Evolutionary conservation across 495 filamentous ascomycete genomes (phyloP).

Genomic region (Daldinia grandis): DNA sequence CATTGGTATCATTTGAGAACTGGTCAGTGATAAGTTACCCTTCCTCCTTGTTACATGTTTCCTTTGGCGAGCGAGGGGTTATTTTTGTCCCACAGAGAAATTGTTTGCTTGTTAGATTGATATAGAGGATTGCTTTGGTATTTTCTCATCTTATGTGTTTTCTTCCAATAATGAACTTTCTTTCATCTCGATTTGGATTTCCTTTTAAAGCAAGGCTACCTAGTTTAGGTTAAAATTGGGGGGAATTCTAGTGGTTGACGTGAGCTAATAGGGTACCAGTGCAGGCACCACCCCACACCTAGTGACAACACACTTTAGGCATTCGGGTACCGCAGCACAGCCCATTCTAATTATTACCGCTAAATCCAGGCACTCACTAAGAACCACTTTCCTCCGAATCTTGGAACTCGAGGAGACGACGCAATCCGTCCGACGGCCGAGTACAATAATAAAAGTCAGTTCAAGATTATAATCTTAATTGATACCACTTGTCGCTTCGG

Average conservation of each 20-base stretch:
- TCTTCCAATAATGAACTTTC: conserved; percentile 11
- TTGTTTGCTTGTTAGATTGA: conserved; percentile 13
- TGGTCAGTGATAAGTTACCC: conserved; percentile 23
- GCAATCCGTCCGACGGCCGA: conserved; percentile 16
- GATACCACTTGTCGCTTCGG: conserved; percentile 13
- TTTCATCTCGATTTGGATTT: conserved; percentile 27
- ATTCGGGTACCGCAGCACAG: conserved; percentile 24
- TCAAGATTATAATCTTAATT: conserved; percentile 18
- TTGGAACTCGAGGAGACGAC: conserved; percentile 23
- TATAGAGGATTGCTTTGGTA: background rate
- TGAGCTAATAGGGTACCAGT: conserved; percentile 39
- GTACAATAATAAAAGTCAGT: conserved; percentile 24
- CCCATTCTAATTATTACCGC: conserved; percentile 28
- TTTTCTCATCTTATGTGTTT: background rate
- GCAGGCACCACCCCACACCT: conserved; percentile 36
- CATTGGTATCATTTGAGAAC: conserved; percentile 15
- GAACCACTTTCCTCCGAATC: conserved; percentile 29
- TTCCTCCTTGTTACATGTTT: conserved; percentile 8
- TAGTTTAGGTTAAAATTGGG: conserved; percentile 35
- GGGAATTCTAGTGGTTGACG: conserved; percentile 28
- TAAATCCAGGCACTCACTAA: conserved; percentile 11
- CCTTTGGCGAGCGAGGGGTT: background rate
- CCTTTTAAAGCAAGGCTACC: conserved; percentile 16
- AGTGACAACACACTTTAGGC: conserved; percentile 37
- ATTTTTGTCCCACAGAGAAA: conserved; percentile 14